phyloP scores from a whole-genome alignment of 2,329 filamentous ascomycete genomes.

The Colletotrichum australisinense region DNA sequence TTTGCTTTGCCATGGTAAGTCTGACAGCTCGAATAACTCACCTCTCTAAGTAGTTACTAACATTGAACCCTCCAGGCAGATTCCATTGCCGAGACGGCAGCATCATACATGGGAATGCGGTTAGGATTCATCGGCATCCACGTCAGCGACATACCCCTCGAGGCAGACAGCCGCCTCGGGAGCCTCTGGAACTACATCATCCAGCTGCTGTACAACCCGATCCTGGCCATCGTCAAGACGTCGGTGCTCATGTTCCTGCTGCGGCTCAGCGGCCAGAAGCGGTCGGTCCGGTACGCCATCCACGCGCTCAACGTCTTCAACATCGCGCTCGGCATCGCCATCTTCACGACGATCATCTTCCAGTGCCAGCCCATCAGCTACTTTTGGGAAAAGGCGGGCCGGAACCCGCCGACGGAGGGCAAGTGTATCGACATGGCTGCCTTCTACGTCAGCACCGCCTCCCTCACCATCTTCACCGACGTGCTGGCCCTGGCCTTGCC shows the following conservation, averaged over 20 bases:
- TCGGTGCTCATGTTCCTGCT: slow-evolving; percentile 49
- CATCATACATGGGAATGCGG: slow-evolving; percentile 30
- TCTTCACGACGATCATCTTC: slow-evolving; percentile 52
- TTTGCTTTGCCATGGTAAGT: slow-evolving; percentile 29
- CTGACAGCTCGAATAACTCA: no score
- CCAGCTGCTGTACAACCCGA: slow-evolving; percentile 49
- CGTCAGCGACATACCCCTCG: slow-evolving; percentile 24
- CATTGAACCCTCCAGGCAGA: slow-evolving; percentile 1
- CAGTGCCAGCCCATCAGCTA: slow-evolving; percentile 54
- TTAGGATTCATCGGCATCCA: slow-evolving; percentile 28
- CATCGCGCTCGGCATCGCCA: slow-evolving; percentile 45
- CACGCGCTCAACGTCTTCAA: slow-evolving; percentile 49
- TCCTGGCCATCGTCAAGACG: slow-evolving; percentile 48
- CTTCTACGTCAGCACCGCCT: slow-evolving; percentile 48
- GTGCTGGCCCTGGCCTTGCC: slow-evolving; percentile 51
- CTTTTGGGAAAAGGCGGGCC: slow-evolving; percentile 44
- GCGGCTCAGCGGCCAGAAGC: slow-evolving; percentile 46
- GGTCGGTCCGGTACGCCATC: slow-evolving; percentile 42
- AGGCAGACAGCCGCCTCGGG: slow-evolving; percentile 20
- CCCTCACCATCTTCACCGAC: slow-evolving; percentile 54
- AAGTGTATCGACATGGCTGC: slow-evolving; percentile 25
- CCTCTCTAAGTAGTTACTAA: not conserved
- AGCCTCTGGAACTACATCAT: slow-evolving; percentile 46
- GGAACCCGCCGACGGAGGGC: slow-evolving; percentile 26
- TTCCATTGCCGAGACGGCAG: slow-evolving; percentile 27